These are phyloP conservation scores for Oenanthe javanica DNA, from an alignment of 140 eudicot genomes.

Conservation along the genomic window DNA sequence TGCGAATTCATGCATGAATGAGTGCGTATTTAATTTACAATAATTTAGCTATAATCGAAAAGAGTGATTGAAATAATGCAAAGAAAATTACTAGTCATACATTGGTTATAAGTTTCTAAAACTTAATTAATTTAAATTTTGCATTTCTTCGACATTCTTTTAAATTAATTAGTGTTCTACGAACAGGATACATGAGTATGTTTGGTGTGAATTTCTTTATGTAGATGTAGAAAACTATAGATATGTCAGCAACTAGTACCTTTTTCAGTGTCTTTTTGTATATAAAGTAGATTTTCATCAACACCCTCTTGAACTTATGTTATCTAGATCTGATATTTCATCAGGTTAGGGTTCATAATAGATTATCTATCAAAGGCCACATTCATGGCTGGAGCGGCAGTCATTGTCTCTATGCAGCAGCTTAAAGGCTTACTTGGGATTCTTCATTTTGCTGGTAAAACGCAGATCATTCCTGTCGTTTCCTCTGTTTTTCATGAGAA, in stretches of 20 bases:
- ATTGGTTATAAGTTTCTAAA: too few relatives aligned
- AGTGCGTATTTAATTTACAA: too few relatives aligned
- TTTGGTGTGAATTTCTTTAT: too few relatives aligned
- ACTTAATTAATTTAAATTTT: too few relatives aligned
- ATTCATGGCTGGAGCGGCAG: slow-evolving; percentile 96
- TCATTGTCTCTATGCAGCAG: slow-evolving; percentile 92
- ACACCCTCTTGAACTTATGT: background rate
- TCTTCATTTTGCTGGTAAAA: slow-evolving; percentile 67
- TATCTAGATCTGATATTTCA: background rate
- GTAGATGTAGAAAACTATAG: too few relatives aligned
- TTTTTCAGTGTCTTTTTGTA: background rate
- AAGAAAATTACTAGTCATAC: too few relatives aligned
- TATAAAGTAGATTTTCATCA: background rate
- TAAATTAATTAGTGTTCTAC: too few relatives aligned
- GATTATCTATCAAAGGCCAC: slow-evolving; percentile 95
- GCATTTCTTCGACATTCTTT: too few relatives aligned
- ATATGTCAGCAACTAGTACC: background rate
- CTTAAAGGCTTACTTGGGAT: slow-evolving; percentile 85
- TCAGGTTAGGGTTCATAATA: slow-evolving; percentile 86
- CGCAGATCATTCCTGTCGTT: slow-evolving; percentile 76
- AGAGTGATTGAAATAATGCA: too few relatives aligned
- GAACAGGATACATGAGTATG: too few relatives aligned
- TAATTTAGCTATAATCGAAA: too few relatives aligned
- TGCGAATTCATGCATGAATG: too few relatives aligned
- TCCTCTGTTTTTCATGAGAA: slow-evolving; percentile 58